Evolutionary conservation across 2,329 filamentous ascomycete species (phyloP).

Genomic region (Colletotrichum navitas): DNA sequence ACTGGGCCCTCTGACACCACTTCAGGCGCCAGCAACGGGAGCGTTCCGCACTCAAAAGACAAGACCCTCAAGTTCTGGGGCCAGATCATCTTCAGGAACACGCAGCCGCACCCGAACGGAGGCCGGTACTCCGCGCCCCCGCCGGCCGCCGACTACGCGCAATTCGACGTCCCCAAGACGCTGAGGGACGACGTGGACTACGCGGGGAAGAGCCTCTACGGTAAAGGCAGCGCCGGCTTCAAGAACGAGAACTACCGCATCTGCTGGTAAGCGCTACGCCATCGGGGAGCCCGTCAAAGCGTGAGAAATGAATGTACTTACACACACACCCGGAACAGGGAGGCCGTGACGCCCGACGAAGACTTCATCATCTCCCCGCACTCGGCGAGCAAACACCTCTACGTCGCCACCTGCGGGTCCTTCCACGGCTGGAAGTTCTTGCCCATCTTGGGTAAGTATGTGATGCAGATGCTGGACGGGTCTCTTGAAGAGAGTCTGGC

Average conservation of each 20-base stretch:
- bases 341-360: conserved; percentile 64
- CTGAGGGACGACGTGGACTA: conserved; percentile 64
- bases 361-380: conserved; percentile 66
- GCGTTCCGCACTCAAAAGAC: conserved; percentile 57
- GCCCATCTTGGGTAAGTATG: conserved; percentile 65
- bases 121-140: conserved; percentile 63
- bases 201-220: conserved; percentile 65
- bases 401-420: conserved; percentile 66
- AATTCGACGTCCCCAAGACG: conserved; percentile 63
- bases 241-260: conserved; percentile 67
- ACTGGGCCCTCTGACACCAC: not conserved
- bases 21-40: conserved; percentile 56
- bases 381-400: conserved; percentile 58
- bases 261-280: conserved; percentile 60
- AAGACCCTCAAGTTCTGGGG: conserved; percentile 63
- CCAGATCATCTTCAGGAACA: conserved; percentile 63
- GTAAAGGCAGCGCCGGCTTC: conserved; percentile 62
- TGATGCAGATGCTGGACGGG: conserved; percentile 56
- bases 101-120: conserved; percentile 57
- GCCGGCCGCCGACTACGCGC: conserved; percentile 60
- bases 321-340: conserved; percentile 53
- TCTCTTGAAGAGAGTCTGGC: conserved; percentile 50
- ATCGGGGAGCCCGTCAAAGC: too few species aligned
- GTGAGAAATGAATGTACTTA: not conserved
- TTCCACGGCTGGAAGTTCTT: conserved; percentile 67